Evolutionary conservation across 2,329 filamentous ascomycete species (phyloP), one percentile per base, ranked within the genome.

Genomic region (Ascochyta pisi): DNA sequence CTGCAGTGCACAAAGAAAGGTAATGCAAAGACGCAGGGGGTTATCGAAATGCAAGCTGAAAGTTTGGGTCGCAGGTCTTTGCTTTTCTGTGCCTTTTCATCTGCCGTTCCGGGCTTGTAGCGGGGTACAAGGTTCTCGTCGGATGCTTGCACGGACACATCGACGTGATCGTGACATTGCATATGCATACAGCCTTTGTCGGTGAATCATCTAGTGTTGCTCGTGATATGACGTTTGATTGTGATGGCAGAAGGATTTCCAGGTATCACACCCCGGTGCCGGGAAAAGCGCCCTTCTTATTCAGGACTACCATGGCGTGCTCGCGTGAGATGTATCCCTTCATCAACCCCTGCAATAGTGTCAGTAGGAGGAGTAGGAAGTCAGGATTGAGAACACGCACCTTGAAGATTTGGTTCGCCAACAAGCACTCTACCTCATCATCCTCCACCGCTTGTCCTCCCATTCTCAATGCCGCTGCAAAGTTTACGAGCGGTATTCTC

Each of bases 341-440:
- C 91, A 99, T 96, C 23, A 95, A 82, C 56, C 90, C 90, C 92
- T 96, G 64, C 40, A 35, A 38, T 19, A 39, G 31, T 10, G 58
- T 74, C 50, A 75, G 65, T 61, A 31, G 29, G 27, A 34, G 12
- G n/a, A 16, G 1, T 5, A 3, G 10, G 10, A 16, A 16, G 6
- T 42, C 6, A n/a, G 7, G 8, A 29, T 13, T 3, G 7, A 8
- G 19, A 19, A 24, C 16, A 77, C 81, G 58, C 77, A 96, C 94
- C 86, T 98, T 99, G 82, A 98, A 99, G 60, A 99, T 96, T 85
- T 97, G 91, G 73, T 97, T 98, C 26, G 95, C 92, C 69, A 99
- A 73, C 67, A 97, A 79, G 75, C 95, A 99, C 76, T 99, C 96
- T 4, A 98, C 93, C 76, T 99, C 95, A 71, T 99, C 96, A 29